A percentile compares a stretch with the other conserved stretches of the same genome.
Conservation (phyloP, 116 monocot genomes). For the Papilionanthe hybrid region DNA sequence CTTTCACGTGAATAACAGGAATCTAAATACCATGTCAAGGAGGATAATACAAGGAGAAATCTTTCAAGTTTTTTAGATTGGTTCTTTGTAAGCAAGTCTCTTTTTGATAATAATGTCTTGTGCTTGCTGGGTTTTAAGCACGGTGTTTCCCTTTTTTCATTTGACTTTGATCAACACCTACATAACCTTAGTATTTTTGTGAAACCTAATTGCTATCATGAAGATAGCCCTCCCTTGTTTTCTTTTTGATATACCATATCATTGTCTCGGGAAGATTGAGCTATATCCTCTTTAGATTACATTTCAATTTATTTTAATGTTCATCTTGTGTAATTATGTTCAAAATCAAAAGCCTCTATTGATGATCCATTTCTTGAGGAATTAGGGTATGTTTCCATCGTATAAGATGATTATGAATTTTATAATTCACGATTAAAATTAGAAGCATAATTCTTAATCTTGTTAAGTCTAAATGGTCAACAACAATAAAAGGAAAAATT, state of each 20-base stretch:
- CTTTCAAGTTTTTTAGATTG: not conserved
- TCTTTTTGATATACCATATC: not conserved
- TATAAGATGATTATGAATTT: no score
- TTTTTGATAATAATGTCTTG: no score
- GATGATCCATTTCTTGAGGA: not conserved
- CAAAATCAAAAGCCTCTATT: not conserved
- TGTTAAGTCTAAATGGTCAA: no score
- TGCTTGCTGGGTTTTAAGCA: no score
- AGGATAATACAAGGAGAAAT: not conserved
- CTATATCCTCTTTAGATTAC: not conserved
- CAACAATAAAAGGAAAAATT: no score
- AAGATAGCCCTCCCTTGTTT: not conserved
- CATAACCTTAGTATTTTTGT: not conserved
- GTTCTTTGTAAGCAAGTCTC: no score
- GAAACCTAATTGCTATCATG: not conserved
- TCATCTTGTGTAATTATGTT: not conserved
- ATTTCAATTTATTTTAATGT: not conserved
- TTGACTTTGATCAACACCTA: not conserved
- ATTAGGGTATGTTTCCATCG: no score
- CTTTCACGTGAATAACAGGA: not conserved
- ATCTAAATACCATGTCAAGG: not conserved
- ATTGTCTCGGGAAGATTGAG: not conserved
- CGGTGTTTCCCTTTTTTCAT: not conserved
- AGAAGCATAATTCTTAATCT: no score
- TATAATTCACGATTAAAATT: no score